Evolutionary conservation across 345 rosid genomes (phyloP).

Genomic region (Passiflora organensis): DNA sequence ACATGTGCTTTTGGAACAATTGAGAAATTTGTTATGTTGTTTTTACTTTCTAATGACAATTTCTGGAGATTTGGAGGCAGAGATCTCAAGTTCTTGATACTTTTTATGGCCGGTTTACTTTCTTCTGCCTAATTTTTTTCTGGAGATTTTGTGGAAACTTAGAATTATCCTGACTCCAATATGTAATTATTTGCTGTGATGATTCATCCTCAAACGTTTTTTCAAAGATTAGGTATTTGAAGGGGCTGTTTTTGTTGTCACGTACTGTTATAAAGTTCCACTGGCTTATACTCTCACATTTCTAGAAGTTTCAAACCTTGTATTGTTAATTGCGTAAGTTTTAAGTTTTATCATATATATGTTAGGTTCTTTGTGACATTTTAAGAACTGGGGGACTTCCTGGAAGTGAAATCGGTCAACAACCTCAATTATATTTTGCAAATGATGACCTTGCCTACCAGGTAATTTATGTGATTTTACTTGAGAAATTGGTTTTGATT

Average conservation of each 20-base stretch:
- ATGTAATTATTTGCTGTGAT: too few relatives aligned
- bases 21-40: too few relatives aligned
- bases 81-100: too few relatives aligned
- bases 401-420: slow-evolving; percentile 56
- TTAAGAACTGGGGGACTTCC: slow-evolving; percentile 88
- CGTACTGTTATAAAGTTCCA: too few relatives aligned
- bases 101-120: neutral
- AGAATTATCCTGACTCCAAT: too few relatives aligned
- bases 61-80: too few relatives aligned
- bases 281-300: neutral
- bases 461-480: slow-evolving; percentile 34
- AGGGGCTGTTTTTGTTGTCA: too few relatives aligned
- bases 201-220: too few relatives aligned
- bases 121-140: neutral
- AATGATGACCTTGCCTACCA: slow-evolving; percentile 80
- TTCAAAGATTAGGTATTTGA: too few relatives aligned
- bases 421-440: slow-evolving; percentile 66
- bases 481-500: neutral
- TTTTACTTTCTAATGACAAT: too few relatives aligned
- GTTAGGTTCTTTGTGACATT: slow-evolving; percentile 83
- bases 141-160: too few relatives aligned
- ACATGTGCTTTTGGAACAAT: too few relatives aligned
- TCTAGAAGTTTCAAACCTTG: slow-evolving; percentile 1
- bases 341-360: neutral
- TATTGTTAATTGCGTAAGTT: slow-evolving; percentile 1